phyloP scores from a whole-genome alignment of 2,329 filamentous ascomycete genomes.

The Diaporthe ilicicola region DNA sequence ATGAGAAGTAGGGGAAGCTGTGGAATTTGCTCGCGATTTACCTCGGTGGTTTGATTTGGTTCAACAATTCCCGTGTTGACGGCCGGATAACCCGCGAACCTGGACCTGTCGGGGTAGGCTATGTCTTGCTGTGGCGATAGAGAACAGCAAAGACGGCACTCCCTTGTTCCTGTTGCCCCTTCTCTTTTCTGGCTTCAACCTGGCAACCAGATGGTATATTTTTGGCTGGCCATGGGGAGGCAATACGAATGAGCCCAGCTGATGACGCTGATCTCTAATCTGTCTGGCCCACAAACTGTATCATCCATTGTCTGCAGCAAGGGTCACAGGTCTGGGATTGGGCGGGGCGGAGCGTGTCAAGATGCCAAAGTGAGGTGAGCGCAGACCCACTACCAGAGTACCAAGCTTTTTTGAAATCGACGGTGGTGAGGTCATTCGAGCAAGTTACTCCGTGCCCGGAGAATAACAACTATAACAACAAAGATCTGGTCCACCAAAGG shows the following conservation, averaged over 20 bases:
- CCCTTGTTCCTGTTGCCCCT: neutral
- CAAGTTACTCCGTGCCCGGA: no score
- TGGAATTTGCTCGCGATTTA: no score
- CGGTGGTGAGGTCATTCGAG: neutral
- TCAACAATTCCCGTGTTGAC: neutral
- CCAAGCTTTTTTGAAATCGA: constrained; percentile 17
- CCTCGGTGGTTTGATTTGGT: neutral
- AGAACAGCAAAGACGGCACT: neutral
- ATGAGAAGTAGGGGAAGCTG: neutral
- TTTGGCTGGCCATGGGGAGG: neutral
- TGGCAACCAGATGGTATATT: constrained; percentile 4
- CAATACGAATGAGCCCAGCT: neutral
- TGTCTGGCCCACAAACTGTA: constrained; percentile 16
- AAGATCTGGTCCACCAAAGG: no score
- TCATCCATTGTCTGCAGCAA: constrained; percentile 9
- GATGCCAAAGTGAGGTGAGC: neutral
- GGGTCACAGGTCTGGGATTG: constrained; percentile 8
- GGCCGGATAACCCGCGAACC: neutral
- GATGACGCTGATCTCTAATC: constrained; percentile 3
- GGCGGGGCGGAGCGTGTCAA: constrained; percentile 16
- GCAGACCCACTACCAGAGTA: constrained; percentile 1
- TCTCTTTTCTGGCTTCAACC: neutral
- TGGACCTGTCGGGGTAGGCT: neutral
- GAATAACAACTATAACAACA: no score
- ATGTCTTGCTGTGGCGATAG: neutral